Evolutionary conservation across 163 green algal species (phyloP), one percentile per base, ranked within the genome.

Genomic region (Scenedesmus sp.): DNA sequence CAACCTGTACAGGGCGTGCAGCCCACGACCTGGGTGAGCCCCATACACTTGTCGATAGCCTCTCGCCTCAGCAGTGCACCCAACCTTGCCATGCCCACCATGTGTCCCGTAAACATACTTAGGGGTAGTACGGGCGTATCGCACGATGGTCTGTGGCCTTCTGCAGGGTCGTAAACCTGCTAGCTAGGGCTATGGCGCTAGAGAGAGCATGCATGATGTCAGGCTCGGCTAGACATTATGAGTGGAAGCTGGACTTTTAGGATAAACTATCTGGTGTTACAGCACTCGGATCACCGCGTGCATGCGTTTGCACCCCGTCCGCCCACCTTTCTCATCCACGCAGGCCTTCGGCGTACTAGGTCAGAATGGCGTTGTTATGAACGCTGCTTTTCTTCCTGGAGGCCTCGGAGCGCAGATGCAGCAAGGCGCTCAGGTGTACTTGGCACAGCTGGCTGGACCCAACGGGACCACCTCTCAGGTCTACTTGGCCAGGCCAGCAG

Each of bases 331-430:
- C 20, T 83, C 76, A 22, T 83, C 16, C 56, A 40, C 22, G 59
- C 84, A 82, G 86, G 86, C 86, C 3, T 70, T 91, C 35, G 87
- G 87, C 49, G 87, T 91, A 37, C 73, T 91, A 13, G 87, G 87
- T 15, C 87, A 91, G 40, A 91, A 91, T 79, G 87, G 87, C 30
- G 40, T 91, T 35, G 78, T 91, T 3, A 87, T 91, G 87, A 90
- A 84, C 35, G 46, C 85, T 40, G 73, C 49, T 5, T 26, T 89
- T 33, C 85, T 81, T 33, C 37, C 86, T 6, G 73, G 86, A 30
- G 73, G 73, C 35, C 46, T 81, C 22, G 40, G 37, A 80, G 37
- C 78, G 12, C 56, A 81, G 51, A 33, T 82, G 37, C 87, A 91
- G 87, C 73, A 51, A 40, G 87, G 87, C 56, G 26, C 87, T 18